Percentiles rank a stretch among this genome's conserved stretches.
phyloP scores from a whole-genome alignment of 2,329 filamentous ascomycete genomes.

The Colletotrichum coccodes region DNA sequence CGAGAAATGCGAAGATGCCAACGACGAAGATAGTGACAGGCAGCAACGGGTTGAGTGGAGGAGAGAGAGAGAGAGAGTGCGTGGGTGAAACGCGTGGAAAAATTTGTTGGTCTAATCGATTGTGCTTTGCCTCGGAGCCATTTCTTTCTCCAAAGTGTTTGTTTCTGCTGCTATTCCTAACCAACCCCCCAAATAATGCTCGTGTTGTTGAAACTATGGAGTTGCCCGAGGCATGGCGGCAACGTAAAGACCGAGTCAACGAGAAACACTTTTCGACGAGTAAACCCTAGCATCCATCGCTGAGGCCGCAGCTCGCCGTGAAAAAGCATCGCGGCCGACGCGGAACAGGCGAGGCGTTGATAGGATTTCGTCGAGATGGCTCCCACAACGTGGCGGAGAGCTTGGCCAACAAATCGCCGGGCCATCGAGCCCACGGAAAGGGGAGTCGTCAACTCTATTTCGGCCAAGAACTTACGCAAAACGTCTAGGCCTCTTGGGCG shows the following conservation, averaged over 20 bases:
- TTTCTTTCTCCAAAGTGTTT: background rate
- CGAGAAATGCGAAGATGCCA: background rate
- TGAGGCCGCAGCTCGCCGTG: background rate
- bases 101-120: background rate
- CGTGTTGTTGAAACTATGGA: background rate
- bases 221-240: background rate
- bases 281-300: background rate
- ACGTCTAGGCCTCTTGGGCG: background rate
- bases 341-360: background rate
- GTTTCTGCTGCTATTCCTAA: background rate
- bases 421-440: background rate
- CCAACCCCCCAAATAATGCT: background rate
- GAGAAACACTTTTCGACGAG: background rate
- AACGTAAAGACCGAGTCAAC: background rate
- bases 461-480: background rate
- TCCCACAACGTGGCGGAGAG: background rate
- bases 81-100: background rate
- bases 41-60: background rate
- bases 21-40: background rate
- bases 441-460: constrained; percentile 2
- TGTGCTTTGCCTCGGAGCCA: background rate
- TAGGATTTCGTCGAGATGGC: constrained; percentile 8
- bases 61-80: background rate
- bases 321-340: background rate
- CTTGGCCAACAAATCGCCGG: background rate